Base-by-base conservation (phyloP, 108 stramenopile genomes). In the Cyclotella baltica region DNA sequence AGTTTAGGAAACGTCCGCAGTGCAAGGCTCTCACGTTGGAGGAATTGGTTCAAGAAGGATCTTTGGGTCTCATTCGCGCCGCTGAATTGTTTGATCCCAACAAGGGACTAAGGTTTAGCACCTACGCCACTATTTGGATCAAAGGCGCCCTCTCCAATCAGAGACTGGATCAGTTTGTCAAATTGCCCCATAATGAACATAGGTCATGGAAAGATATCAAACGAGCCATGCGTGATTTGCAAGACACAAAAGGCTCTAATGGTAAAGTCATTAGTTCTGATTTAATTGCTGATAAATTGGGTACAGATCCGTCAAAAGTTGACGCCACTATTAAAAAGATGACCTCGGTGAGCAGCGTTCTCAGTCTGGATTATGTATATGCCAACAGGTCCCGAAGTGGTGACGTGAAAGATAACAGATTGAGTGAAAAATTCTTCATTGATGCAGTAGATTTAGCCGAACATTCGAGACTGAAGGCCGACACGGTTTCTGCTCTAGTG, bases 91-190 rank as follows among this genome's bases (percentile, higher is more conserved):
- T 96, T 80, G 97, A 98, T 83, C 97, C 97, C 0, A 72, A 68
- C 31, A 84, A 88, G 56, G 97, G 96, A 28, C 83, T 97, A 43
- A 88, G 96, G 28, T 98, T 98, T 72, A 87, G 85, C 34, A 98
- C 98, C 48, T 98, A 98, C 78, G 98, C 98, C 19, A 96, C 96
- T n/a, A 96, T 97, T 83, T 98, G 98, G 98, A 97, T 98, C 81
- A 97, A 98, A 92, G 94, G 94, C 28, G 67, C 83, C 10, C 40
- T 96, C 2, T 75, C 75, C 35, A 93, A 96, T 67, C 75, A 87
- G 51, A 37, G 84, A 22, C 51, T 76, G 5, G 89, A 87, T 29
- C 76, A 86, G 20, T 73, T 82, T 35, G 89, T 96, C 19, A 81
- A 65, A 13, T 34, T 96, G 19, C 92, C 94, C 16, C 62, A 68